These are phyloP conservation scores for Lycium ferocissimum DNA, from an alignment of 257 asterid genomes.

Conservation along the genomic window DNA sequence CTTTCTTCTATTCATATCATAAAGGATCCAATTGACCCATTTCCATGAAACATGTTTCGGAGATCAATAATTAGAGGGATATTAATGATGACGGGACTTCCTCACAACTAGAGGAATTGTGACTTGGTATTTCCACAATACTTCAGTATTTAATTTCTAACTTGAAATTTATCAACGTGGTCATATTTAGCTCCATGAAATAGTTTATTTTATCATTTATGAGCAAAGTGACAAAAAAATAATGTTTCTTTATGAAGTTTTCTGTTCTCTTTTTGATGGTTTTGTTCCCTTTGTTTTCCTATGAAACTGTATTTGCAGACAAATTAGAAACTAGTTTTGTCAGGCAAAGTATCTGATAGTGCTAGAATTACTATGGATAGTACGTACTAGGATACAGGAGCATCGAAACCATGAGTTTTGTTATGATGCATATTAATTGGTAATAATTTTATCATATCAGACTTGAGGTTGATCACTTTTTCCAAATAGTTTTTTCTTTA, in stretches of 20 bases:
- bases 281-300: not conserved
- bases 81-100: too few relatives aligned
- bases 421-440: not conserved
- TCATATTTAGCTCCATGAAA: not conserved
- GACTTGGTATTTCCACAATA: not conserved
- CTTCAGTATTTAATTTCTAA: not conserved
- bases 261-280: not conserved
- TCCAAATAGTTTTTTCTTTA: too few relatives aligned
- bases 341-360: not conserved
- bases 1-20: too few relatives aligned
- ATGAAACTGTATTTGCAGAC: not conserved
- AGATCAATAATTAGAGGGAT: too few relatives aligned
- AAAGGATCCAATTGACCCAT: too few relatives aligned
- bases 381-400: not conserved
- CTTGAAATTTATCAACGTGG: not conserved
- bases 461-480: not conserved
- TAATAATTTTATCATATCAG: not conserved
- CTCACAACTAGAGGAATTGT: not conserved
- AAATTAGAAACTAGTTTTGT: not conserved
- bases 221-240: not conserved
- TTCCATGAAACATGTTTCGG: too few relatives aligned
- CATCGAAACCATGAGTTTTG: constrained; percentile 9
- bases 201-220: not conserved
- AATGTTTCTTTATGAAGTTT: not conserved
- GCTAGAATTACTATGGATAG: not conserved